Conservation (phyloP, 176 grass and related monocot species). For the Carex littledalei region DNA sequence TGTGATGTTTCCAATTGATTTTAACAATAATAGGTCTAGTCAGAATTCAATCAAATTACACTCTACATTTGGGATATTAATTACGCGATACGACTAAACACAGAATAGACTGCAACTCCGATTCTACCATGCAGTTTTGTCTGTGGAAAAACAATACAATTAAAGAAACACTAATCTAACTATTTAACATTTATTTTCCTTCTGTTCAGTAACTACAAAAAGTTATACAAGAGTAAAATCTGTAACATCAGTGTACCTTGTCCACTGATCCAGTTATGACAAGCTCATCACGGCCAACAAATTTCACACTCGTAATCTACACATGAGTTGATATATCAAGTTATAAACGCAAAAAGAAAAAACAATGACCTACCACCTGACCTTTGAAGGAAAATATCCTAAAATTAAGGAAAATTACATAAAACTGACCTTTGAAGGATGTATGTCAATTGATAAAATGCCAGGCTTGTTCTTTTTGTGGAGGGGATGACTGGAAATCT, state of each 20-base stretch:
- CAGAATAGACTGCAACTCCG: not conserved
- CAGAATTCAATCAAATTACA: not conserved
- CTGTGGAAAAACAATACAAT: not conserved
- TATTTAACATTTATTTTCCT: slow-evolving; percentile 1
- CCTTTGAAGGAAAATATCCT: not conserved
- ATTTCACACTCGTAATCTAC: slow-evolving; percentile 91
- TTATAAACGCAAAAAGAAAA: not conserved
- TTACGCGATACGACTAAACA: not conserved
- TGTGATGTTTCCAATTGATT: not conserved
- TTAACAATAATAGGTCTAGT: not conserved
- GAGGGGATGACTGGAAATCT: slow-evolving; percentile 89
- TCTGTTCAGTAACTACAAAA: not conserved
- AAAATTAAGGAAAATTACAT: not conserved
- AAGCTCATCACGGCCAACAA: slow-evolving; percentile 66
- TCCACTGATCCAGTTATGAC: slow-evolving; percentile 82
- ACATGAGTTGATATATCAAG: slow-evolving; percentile 18
- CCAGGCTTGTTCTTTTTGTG: slow-evolving; percentile 97
- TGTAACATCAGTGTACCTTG: slow-evolving; percentile 51
- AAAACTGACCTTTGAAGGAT: slow-evolving; percentile 81
- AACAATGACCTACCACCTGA: not conserved
- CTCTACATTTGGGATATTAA: not conserved
- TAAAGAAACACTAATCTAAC: slow-evolving; percentile 20
- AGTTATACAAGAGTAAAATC: not conserved
- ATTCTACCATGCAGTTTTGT: not conserved
- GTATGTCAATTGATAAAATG: slow-evolving; percentile 88